Evolutionary conservation across 192 early-diverging fungal species (phyloP).

Genomic region (Phlyctochytrium bullatum): DNA sequence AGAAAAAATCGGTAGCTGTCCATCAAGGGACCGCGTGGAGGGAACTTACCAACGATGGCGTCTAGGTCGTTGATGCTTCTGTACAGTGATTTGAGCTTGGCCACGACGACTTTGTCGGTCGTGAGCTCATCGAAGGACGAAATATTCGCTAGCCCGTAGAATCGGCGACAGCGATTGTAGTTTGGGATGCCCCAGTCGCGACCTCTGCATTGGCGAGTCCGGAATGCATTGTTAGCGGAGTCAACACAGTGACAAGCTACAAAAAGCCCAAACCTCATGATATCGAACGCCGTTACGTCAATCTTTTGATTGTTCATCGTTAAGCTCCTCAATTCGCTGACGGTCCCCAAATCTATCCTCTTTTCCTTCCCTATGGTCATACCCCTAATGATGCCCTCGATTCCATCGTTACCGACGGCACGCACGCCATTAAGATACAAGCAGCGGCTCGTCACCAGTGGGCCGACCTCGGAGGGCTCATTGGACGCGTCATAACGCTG

Average conservation of each 20-base stretch:
- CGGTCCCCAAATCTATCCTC: conserved; percentile 18
- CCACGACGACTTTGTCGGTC: conserved; percentile 20
- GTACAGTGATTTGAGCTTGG: conserved; percentile 23
- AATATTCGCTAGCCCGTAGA: conserved; percentile 9
- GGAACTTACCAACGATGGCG: conserved; percentile 30
- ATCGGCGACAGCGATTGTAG: conserved; percentile 27
- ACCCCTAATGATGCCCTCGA: conserved; percentile 35
- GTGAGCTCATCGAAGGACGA: conserved; percentile 36
- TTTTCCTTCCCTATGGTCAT: conserved; percentile 31
- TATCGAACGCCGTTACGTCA: conserved; percentile 34
- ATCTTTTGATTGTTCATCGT: conserved; percentile 12
- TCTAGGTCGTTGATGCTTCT: conserved; percentile 34
- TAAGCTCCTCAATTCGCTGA: conserved; percentile 23
- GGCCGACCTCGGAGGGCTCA: conserved; percentile 15
- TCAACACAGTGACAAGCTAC: too few species aligned
- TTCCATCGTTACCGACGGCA: conserved; percentile 25
- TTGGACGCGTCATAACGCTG: conserved; percentile 22
- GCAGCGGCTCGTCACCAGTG: conserved; percentile 20
- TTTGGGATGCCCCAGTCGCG: conserved; percentile 37
- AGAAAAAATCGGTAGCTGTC: too few species aligned
- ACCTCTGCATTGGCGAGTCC: too few species aligned
- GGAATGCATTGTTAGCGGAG: too few species aligned
- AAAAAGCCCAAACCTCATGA: too few species aligned
- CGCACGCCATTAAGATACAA: conserved; percentile 15
- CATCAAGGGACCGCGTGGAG: background rate